Evolutionary conservation across 2,329 filamentous ascomycete species (phyloP).

Genomic region (Simplicillium aogashimaense): DNA sequence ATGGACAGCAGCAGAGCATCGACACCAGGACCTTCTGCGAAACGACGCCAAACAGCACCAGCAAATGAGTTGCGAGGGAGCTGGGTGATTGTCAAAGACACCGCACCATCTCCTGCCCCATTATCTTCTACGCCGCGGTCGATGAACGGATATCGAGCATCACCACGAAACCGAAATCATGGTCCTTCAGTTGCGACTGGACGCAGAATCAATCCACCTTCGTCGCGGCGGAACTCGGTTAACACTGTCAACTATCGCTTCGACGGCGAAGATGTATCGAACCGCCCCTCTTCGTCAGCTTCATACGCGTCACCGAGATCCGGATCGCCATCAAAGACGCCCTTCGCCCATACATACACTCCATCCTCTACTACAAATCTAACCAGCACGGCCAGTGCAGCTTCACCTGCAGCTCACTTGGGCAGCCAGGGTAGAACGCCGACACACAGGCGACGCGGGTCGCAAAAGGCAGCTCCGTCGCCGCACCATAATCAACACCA

Average conservation of each 20-base stretch:
- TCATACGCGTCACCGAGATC: constrained; percentile 21
- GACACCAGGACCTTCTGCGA: constrained; percentile 35
- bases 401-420: constrained; percentile 1
- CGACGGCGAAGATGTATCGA: constrained; percentile 28
- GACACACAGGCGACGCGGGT: neutral
- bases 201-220: constrained; percentile 31
- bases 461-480: constrained; percentile 3
- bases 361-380: constrained; percentile 10
- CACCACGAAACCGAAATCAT: constrained; percentile 21
- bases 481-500: constrained; percentile 13
- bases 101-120: constrained; percentile 7
- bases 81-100: constrained; percentile 59
- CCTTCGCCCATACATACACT: constrained; percentile 13
- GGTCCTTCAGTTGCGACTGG: constrained; percentile 20
- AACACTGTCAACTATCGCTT: constrained; percentile 7
- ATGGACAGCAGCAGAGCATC: constrained; percentile 18
- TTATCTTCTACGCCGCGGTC: constrained; percentile 14
- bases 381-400: constrained; percentile 5
- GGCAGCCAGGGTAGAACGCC: neutral
- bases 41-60: constrained; percentile 42
- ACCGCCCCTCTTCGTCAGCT: constrained; percentile 27
- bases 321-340: constrained; percentile 32
- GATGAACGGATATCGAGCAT: constrained; percentile 13
- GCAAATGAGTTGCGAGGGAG: constrained; percentile 51
- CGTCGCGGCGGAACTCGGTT: constrained; percentile 8